phyloP scores from a whole-genome alignment of 208 protist species.

The Leishmania braziliensis region DNA sequence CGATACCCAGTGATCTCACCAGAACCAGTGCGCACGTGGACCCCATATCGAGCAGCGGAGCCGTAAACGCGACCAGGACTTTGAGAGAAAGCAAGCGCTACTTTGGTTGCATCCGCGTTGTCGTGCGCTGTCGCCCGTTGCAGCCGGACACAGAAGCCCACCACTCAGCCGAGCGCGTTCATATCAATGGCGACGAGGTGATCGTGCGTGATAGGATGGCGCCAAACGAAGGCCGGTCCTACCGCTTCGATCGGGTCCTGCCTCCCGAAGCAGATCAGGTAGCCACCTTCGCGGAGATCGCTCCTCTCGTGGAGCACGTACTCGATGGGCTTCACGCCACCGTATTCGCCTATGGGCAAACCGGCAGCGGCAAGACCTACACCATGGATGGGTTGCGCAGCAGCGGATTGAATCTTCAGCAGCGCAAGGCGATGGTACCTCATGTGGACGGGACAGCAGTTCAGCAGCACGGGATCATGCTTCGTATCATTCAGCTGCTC shows the following conservation, averaged over 20 bases:
- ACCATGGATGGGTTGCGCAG: slow-evolving; percentile 83
- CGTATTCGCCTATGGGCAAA: slow-evolving; percentile 92
- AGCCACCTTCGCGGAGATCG: slow-evolving; percentile 66
- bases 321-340: slow-evolving; percentile 87
- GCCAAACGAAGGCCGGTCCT: slow-evolving; percentile 40
- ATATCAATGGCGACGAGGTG: slow-evolving; percentile 44
- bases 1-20: neutral
- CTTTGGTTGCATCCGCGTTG: slow-evolving; percentile 50
- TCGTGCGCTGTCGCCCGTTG: slow-evolving; percentile 76
- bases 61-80: neutral
- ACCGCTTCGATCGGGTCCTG: slow-evolving; percentile 84
- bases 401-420: slow-evolving; percentile 29
- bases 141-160: slow-evolving; percentile 28
- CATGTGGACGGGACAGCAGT: neutral
- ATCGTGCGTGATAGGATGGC: slow-evolving; percentile 22
- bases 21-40: slow-evolving; percentile 1
- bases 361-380: slow-evolving; percentile 91
- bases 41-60: neutral
- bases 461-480: slow-evolving; percentile 78
- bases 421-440: slow-evolving; percentile 13
- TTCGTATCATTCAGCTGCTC: slow-evolving; percentile 74
- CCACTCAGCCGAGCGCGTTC: slow-evolving; percentile 44
- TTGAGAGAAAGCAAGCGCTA: neutral
- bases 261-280: slow-evolving; percentile 47
- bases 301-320: slow-evolving; percentile 81